These are phyloP conservation scores for Cyclotella atomus DNA, from an alignment of 108 stramenopile genomes.

Conservation along the genomic window DNA sequence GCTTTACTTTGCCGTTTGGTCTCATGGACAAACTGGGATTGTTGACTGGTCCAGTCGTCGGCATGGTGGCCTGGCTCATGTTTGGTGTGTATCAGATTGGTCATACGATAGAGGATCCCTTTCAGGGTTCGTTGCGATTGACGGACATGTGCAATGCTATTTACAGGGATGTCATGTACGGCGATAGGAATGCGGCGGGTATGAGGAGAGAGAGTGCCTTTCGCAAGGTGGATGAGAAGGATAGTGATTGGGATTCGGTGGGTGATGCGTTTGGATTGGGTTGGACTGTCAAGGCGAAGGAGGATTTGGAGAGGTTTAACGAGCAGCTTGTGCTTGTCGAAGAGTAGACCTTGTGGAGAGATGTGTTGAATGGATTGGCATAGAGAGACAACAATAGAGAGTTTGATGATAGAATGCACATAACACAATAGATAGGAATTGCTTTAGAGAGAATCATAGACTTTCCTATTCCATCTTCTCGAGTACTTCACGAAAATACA, in stretches of 20 bases:
- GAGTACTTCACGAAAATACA: too few relatives aligned
- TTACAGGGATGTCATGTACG: conserved; percentile 64
- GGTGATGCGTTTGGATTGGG: conserved; percentile 47
- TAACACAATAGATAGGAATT: too few relatives aligned
- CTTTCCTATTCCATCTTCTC: too few relatives aligned
- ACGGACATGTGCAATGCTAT: conserved; percentile 70
- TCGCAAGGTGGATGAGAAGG: conserved; percentile 38
- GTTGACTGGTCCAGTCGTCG: conserved; percentile 81
- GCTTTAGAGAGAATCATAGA: too few relatives aligned
- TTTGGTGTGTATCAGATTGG: conserved; percentile 95
- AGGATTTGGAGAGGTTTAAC: conserved; percentile 29
- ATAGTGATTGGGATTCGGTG: conserved; percentile 36
- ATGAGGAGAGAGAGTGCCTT: conserved; percentile 52
- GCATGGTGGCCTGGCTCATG: conserved; percentile 82
- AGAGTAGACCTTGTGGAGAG: neutral
- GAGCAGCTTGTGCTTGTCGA: conserved; percentile 24
- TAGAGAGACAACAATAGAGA: too few relatives aligned
- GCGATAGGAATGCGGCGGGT: conserved; percentile 45
- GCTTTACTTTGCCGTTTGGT: conserved; percentile 83
- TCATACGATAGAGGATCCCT: conserved; percentile 89
- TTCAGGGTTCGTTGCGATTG: conserved; percentile 72
- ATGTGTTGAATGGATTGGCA: too few relatives aligned
- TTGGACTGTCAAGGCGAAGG: conserved; percentile 36
- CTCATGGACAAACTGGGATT: conserved; percentile 75
- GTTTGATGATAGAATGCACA: too few relatives aligned